Percentiles rank a stretch among this genome's conserved stretches.
These are phyloP conservation scores for Hygrophoropsis aurantiaca DNA, from an alignment of 768 basidiomycete genomes.

Conservation along the genomic window DNA sequence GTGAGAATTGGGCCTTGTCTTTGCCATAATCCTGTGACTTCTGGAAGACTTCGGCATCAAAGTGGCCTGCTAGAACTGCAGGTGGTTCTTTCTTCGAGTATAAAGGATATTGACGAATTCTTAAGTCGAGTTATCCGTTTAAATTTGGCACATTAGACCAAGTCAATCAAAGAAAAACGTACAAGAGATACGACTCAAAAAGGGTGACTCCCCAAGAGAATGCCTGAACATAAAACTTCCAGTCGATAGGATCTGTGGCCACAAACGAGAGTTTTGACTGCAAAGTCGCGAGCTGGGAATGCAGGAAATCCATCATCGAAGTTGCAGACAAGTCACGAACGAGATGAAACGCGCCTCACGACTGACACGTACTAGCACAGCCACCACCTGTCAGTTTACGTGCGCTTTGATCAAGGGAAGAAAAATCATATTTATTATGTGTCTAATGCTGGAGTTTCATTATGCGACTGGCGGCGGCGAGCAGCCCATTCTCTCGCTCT, in stretches of 20 bases:
- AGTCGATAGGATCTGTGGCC: slow-evolving; percentile 69
- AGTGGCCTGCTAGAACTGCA: slow-evolving; percentile 63
- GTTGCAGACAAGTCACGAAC: no score
- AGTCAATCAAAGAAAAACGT: slow-evolving; percentile 28
- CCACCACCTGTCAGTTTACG: no score
- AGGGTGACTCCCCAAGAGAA: slow-evolving; percentile 78
- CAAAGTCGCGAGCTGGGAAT: slow-evolving; percentile 53
- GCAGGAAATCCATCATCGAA: slow-evolving; percentile 59
- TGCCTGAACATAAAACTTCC: slow-evolving; percentile 77
- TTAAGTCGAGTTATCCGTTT: slow-evolving; percentile 15
- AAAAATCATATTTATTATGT: no score
- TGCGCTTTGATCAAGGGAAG: no score
- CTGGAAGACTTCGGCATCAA: slow-evolving; percentile 68
- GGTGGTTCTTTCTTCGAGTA: slow-evolving; percentile 79
- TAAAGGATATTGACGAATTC: slow-evolving; percentile 80
- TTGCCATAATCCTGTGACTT: slow-evolving; percentile 92
- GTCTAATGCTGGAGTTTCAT: no score
- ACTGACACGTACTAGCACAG: no score
- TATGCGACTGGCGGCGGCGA: slow-evolving; percentile 39
- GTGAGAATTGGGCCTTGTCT: slow-evolving; percentile 83
- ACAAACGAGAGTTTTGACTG: slow-evolving; percentile 72
- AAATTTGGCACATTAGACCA: background rate
- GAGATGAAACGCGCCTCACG: no score
- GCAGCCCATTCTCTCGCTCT: slow-evolving; percentile 61
- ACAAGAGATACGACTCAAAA: slow-evolving; percentile 89